Percentiles rank a stretch among this genome's conserved stretches.
These are phyloP conservation scores for Penicillium flavigenum DNA, from an alignment of 495 filamentous ascomycete species.

Conservation along the genomic window DNA sequence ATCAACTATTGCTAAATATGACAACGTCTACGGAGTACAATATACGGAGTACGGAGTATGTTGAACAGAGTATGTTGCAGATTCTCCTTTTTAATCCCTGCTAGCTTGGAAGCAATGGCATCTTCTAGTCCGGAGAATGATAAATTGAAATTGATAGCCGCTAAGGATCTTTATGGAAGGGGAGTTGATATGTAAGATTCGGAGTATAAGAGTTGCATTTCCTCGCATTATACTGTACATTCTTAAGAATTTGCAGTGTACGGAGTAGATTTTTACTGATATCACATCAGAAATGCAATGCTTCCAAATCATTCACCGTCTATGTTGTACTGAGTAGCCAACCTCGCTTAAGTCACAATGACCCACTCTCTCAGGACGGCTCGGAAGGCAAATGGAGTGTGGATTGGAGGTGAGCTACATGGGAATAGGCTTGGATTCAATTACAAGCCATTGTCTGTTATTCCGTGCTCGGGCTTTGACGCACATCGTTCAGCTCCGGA, in stretches of 20 bases:
- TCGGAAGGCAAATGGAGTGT: slow-evolving; percentile 16
- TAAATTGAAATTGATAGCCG: neutral
- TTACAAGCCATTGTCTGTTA: neutral
- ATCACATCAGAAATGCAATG: neutral
- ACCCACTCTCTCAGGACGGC: slow-evolving; percentile 14
- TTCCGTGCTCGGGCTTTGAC: neutral
- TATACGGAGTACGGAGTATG: too few relatives aligned
- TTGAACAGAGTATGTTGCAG: too few relatives aligned
- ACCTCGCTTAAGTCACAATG: slow-evolving; percentile 18
- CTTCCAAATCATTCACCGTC: neutral
- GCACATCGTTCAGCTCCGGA: slow-evolving; percentile 3
- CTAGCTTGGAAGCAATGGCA: neutral
- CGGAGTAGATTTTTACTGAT: neutral
- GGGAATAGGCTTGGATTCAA: neutral
- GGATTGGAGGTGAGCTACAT: slow-evolving; percentile 8
- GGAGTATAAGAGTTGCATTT: too few relatives aligned
- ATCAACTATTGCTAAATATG: too few relatives aligned
- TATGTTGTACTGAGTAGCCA: neutral
- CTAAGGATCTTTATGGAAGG: too few relatives aligned
- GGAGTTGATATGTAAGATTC: too few relatives aligned
- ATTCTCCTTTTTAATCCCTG: neutral
- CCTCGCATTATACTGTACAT: too few relatives aligned
- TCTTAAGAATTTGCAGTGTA: too few relatives aligned
- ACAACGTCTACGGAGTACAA: too few relatives aligned
- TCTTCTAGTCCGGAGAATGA: neutral